Conservation (phyloP, 1,284 basidiomycete genomes). For the Trichosporon coremiiforme region DNA sequence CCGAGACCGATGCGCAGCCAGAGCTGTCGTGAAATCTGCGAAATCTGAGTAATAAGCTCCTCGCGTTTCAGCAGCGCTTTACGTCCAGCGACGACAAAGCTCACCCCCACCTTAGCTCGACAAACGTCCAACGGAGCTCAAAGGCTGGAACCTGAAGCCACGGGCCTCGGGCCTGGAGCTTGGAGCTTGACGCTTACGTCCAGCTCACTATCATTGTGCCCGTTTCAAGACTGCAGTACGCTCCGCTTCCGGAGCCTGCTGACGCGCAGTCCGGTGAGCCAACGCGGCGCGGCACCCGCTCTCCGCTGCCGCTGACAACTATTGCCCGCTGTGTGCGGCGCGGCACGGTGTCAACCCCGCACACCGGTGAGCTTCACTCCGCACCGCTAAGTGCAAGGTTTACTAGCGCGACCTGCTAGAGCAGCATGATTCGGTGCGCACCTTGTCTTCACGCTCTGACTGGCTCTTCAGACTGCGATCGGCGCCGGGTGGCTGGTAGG, state of each 20-base stretch:
- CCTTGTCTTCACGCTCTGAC: neutral
- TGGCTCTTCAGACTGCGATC: neutral
- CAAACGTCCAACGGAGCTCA: neutral
- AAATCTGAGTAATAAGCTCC: neutral
- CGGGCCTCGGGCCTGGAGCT: neutral
- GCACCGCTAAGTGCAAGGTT: neutral
- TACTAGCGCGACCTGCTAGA: neutral
- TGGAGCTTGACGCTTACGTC: neutral
- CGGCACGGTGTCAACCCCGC: neutral
- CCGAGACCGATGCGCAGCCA: slow-evolving; percentile 6
- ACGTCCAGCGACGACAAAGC: neutral
- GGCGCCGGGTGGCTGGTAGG: neutral
- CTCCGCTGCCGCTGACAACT: neutral
- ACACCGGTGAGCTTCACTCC: neutral
- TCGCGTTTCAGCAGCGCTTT: neutral
- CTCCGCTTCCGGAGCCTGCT: neutral
- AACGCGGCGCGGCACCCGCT: neutral
- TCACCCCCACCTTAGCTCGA: neutral
- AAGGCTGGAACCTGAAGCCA: neutral
- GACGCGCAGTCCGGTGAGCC: neutral
- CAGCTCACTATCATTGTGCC: neutral
- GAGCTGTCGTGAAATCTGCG: neutral
- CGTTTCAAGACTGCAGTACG: neutral
- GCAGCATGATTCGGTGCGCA: neutral
- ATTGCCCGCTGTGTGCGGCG: neutral